Percentiles rank a stretch among this genome's conserved stretches.
phyloP scores from a whole-genome alignment of 164 flowering plant species.

The Kalanchoe fedtschenkoi region DNA sequence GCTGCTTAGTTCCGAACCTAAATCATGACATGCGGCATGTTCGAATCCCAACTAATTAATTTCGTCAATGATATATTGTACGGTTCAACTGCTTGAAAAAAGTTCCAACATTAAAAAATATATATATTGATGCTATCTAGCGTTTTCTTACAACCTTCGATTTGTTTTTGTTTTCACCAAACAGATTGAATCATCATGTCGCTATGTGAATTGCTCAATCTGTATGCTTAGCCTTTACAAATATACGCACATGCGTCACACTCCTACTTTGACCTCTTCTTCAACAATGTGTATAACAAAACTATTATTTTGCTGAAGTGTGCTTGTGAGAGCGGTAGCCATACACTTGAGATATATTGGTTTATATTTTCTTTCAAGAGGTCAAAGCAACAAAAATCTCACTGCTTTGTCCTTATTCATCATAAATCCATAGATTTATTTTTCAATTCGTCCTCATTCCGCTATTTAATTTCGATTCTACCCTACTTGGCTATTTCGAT shows the following conservation, averaged over 20 bases:
- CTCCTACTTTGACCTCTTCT: no score
- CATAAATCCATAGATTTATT: no score
- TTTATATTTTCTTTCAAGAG: neutral
- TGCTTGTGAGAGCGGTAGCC: neutral
- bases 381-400: neutral
- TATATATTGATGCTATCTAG: no score
- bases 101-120: no score
- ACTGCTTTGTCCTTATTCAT: no score
- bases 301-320: neutral
- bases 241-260: neutral
- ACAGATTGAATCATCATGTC: neutral
- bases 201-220: neutral
- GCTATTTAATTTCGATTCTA: no score
- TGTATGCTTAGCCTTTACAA: neutral
- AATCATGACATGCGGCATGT: neutral
- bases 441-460: no score
- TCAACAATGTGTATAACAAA: no score
- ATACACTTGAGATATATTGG: neutral
- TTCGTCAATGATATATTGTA: neutral
- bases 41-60: neutral
- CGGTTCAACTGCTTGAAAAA: no score
- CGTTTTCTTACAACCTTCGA: neutral
- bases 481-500: no score
- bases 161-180: neutral
- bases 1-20: neutral